A percentile compares a stretch with the other conserved stretches of the same genome.
phyloP scores from a whole-genome alignment of 2,329 filamentous ascomycete species.

The Aspergillus novoparasiticus region DNA sequence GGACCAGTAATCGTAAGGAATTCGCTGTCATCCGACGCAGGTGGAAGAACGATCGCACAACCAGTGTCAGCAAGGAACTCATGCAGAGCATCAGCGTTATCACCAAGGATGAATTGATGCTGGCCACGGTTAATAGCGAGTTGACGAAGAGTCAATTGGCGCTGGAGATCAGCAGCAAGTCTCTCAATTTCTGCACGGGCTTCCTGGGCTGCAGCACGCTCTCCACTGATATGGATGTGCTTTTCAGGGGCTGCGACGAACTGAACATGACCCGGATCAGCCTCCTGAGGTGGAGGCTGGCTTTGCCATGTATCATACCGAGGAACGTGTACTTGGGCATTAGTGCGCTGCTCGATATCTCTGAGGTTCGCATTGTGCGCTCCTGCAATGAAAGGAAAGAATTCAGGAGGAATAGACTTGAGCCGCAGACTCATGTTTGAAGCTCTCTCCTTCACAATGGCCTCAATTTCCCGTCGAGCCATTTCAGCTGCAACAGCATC shows the following conservation, averaged over 20 bases:
- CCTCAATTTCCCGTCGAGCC: conserved; percentile 79
- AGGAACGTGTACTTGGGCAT: conserved; percentile 80
- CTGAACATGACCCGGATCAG: conserved; percentile 65
- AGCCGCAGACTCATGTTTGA: conserved; percentile 80
- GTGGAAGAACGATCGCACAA: conserved; percentile 81
- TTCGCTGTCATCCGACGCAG: conserved; percentile 76
- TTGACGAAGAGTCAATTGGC: conserved; percentile 75
- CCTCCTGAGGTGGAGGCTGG: conserved; percentile 66
- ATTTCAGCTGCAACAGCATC: conserved; percentile 85
- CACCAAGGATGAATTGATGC: conserved; percentile 93
- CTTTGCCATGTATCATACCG: conserved; percentile 73
- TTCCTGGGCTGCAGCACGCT: conserved; percentile 78
- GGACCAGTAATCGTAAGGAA: conserved; percentile 84
- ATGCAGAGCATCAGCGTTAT: conserved; percentile 75
- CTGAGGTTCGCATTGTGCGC: conserved; percentile 69
- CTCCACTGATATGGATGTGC: conserved; percentile 83
- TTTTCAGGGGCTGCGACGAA: conserved; percentile 74
- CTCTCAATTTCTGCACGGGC: conserved; percentile 80
- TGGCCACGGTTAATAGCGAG: conserved; percentile 80
- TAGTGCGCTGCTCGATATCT: conserved; percentile 70
- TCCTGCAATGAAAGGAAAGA: conserved; percentile 93
- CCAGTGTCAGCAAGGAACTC: conserved; percentile 90
- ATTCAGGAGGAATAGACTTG: conserved; percentile 82
- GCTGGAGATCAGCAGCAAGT: conserved; percentile 72
- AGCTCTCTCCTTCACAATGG: conserved; percentile 83